Conservation (phyloP, 805 yeast species). For the Schwanniomyces vanrijiae region DNA sequence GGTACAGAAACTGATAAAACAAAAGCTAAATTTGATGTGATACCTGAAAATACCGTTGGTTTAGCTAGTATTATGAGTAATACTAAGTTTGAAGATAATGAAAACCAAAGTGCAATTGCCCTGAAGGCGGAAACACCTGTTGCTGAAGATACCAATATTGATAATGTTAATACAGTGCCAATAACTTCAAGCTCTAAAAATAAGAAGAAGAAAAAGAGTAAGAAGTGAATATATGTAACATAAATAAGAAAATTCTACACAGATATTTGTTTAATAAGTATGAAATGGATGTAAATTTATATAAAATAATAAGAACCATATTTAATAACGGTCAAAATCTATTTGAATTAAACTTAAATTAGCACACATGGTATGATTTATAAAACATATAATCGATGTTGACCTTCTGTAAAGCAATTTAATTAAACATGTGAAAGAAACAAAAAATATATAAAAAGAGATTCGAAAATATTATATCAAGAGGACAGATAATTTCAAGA, state of each 20-base stretch:
- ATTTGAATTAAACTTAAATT: constrained; percentile 1
- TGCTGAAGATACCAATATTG: constrained; percentile 8
- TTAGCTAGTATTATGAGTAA: constrained; percentile 44
- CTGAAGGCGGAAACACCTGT: constrained; percentile 5
- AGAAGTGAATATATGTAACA: constrained; percentile 18
- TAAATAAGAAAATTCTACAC: neutral
- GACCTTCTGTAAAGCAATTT: neutral
- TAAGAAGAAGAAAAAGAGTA: constrained; percentile 31
- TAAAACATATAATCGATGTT: constrained; percentile 1
- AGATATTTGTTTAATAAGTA: neutral
- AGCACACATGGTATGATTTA: neutral
- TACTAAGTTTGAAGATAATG: constrained; percentile 25
- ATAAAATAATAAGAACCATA: neutral
- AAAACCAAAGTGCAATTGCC: constrained; percentile 10
- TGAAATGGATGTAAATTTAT: neutral
- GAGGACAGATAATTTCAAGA: neutral
- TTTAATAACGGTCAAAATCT: neutral
- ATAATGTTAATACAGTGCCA: constrained; percentile 8
- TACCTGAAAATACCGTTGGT: constrained; percentile 25
- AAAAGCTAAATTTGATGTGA: constrained; percentile 2
- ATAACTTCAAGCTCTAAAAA: constrained; percentile 9
- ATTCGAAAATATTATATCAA: neutral
- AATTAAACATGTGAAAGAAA: neutral
- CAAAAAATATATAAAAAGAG: neutral
- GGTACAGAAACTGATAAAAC: constrained; percentile 9